Conservation (phyloP, 2,329 filamentous ascomycete species). For the Trichoderma endophyticum region DNA sequence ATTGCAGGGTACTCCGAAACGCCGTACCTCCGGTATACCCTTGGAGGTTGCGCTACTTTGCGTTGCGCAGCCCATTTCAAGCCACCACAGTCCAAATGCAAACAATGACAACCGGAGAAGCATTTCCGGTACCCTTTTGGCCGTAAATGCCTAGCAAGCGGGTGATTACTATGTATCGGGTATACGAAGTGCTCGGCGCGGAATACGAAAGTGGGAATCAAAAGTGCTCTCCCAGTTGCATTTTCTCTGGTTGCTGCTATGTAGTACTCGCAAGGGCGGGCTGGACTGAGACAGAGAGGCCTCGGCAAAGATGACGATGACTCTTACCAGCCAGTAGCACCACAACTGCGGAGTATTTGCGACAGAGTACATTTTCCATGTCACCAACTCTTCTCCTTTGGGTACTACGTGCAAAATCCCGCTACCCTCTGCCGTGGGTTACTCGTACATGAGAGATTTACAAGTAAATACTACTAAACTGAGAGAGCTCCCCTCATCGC, state of each 20-base stretch:
- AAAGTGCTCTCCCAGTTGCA: not conserved
- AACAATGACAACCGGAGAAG: not conserved
- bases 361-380: not conserved
- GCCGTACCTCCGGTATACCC: not conserved
- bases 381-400: not conserved
- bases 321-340: not conserved
- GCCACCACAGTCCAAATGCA: not conserved
- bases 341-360: not conserved
- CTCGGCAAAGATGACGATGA: constrained; percentile 10
- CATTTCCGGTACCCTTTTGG: not conserved
- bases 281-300: not conserved
- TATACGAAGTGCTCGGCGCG: not conserved
- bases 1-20: not conserved
- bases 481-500: not conserved
- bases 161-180: not conserved
- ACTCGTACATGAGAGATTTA: constrained; percentile 4
- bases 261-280: not conserved
- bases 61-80: not conserved
- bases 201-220: not conserved
- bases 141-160: not conserved
- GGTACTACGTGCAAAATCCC: not conserved
- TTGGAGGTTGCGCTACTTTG: not conserved
- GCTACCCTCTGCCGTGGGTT: not conserved
- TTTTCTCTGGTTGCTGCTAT: not conserved
- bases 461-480: not conserved